Evolutionary conservation across 164 flowering plant genomes (phyloP).

Genomic region (Euptelea pleiosperma): DNA sequence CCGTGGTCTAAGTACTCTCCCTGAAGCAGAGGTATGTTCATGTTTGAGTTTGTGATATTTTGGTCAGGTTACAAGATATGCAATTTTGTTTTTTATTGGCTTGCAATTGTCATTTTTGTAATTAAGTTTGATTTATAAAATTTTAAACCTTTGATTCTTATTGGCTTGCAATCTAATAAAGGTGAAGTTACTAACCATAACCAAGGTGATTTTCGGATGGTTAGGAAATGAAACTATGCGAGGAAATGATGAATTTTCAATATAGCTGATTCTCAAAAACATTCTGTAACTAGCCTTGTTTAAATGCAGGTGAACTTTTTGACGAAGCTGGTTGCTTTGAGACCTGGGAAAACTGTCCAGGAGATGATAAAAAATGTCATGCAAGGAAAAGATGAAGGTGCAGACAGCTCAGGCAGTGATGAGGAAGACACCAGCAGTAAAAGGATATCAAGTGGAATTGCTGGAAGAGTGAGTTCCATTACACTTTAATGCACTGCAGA

Average conservation of each 20-base stretch:
- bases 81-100: background rate
- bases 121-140: no score
- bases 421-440: conserved; percentile 23
- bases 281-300: background rate
- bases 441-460: conserved; percentile 41
- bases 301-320: conserved; percentile 70
- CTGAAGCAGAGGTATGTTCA: conserved; percentile 84
- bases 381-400: conserved; percentile 96
- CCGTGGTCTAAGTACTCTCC: conserved; percentile 82
- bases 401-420: conserved; percentile 40
- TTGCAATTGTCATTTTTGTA: background rate
- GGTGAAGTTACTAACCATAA: background rate
- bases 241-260: background rate
- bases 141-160: no score
- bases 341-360: conserved; percentile 72
- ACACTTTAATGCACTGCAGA: background rate
- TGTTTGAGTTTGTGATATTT: conserved; percentile 4
- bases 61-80: background rate
- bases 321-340: conserved; percentile 82
- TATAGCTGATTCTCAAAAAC: background rate
- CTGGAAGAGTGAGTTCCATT: conserved; percentile 60
- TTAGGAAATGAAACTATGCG: background rate
- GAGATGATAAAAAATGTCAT: conserved; percentile 85
- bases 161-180: background rate
- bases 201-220: background rate